Evolutionary conservation across 805 yeast species (phyloP).

Genomic region (Suhomyces pyralidae): DNA sequence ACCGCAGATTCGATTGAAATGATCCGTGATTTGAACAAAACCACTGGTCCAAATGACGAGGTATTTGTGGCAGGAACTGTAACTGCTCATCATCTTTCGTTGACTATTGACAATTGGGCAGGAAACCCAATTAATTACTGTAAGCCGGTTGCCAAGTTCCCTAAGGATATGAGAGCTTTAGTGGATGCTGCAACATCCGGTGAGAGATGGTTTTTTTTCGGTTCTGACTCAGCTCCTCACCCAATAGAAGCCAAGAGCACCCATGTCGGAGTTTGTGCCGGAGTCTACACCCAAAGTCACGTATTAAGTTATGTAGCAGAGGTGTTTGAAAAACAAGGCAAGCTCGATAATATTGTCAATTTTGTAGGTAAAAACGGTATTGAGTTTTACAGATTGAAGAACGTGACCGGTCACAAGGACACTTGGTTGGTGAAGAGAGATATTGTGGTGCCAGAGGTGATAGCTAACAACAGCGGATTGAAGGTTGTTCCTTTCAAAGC

Average conservation of each 20-base stretch:
- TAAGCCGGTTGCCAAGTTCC: slow-evolving; percentile 96
- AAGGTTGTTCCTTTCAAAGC: slow-evolving; percentile 80
- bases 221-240: slow-evolving; percentile 98
- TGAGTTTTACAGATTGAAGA: slow-evolving; percentile 56
- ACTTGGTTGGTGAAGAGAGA: slow-evolving; percentile 55
- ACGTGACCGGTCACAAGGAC: slow-evolving; percentile 40
- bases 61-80: slow-evolving; percentile 84
- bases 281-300: slow-evolving; percentile 87
- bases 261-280: slow-evolving; percentile 91
- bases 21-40: slow-evolving; percentile 60
- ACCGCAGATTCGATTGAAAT: slow-evolving; percentile 83
- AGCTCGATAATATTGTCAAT: slow-evolving; percentile 61
- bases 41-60: slow-evolving; percentile 24
- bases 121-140: slow-evolving; percentile 94
- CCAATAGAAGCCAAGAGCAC: slow-evolving; percentile 75
- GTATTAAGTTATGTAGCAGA: slow-evolving; percentile 84
- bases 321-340: slow-evolving; percentile 65
- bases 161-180: slow-evolving; percentile 76
- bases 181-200: slow-evolving; percentile 89
- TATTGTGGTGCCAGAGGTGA: slow-evolving; percentile 56
- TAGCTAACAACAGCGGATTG: slow-evolving; percentile 40
- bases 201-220: slow-evolving; percentile 89
- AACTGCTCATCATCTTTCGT: slow-evolving; percentile 89
- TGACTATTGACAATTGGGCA: slow-evolving; percentile 94
- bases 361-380: slow-evolving; percentile 79